Evolutionary conservation across 805 yeast species (phyloP).

Genomic region (Cyberlindnera samutprakarnensis): DNA sequence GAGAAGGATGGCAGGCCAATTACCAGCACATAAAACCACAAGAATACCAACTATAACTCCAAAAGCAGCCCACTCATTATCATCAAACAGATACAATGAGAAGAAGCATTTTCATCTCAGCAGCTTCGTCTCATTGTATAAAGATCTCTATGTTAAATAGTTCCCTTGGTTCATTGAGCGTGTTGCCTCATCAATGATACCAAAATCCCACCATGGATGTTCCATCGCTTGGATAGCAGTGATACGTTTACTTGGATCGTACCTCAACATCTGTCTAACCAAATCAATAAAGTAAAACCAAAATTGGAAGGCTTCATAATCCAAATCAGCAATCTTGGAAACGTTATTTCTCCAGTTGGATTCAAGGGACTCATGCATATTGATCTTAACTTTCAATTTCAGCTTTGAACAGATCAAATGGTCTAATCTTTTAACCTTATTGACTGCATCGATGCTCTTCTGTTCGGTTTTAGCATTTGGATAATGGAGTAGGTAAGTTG

Average conservation of each 20-base stretch:
- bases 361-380: constrained; percentile 15
- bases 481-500: constrained; percentile 24
- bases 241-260: constrained; percentile 65
- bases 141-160: too few relatives aligned
- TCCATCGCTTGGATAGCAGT: constrained; percentile 69
- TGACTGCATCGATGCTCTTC: constrained; percentile 30
- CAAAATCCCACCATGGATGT: constrained; percentile 76
- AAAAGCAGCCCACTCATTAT: too few relatives aligned
- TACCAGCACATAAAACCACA: too few relatives aligned
- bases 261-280: constrained; percentile 54
- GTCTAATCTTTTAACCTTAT: constrained; percentile 35
- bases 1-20: too few relatives aligned
- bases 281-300: constrained; percentile 81
- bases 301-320: constrained; percentile 61
- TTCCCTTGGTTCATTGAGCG: too few relatives aligned
- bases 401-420: constrained; percentile 32
- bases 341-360: constrained; percentile 16
- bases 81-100: too few relatives aligned
- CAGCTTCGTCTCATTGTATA: too few relatives aligned
- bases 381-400: constrained; percentile 19
- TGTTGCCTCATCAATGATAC: constrained; percentile 47
- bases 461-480: constrained; percentile 33
- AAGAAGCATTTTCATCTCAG: too few relatives aligned
- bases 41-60: too few relatives aligned
- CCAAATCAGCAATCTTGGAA: constrained; percentile 28